Base-by-base conservation (phyloP, 83 land plant genomes). In the Isoetes engelmannii region DNA sequence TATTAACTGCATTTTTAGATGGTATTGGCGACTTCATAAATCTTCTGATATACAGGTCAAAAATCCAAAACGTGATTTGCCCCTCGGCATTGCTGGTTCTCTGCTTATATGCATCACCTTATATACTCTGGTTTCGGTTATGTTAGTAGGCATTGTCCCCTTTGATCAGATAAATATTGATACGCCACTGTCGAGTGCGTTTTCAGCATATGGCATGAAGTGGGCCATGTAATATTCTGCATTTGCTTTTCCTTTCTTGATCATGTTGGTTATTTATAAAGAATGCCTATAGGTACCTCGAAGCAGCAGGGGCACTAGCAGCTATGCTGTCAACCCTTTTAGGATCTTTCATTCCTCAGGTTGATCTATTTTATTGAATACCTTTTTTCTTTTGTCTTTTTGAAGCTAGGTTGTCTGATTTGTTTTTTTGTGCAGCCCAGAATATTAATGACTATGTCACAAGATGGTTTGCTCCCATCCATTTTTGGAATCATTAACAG, bases 51-150 rank as follows among this genome's bases (percentile, higher is more conserved):
- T 51, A 3, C 62, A 59, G 62, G 62, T 59, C 3, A 59, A 59
- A 59, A 59, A 59, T 42, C 62, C 62, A 59, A 20, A 59, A 12
- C 28, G 18, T 59, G 62, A 59, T 59, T 42, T 59, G 18, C 62
- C 62, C 8, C 3, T 59, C 4, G 62, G 62, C 8, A 59, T 59
- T 19, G 62, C 28, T 12, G 28, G 18, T 59, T 18, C 62, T 12
- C 19, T 59, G 1, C 20, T 59, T 7, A 18, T 59, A 12, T 59
- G 62, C 20, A 37, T 42, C 10, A 59, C 28, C 62, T 59, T 59
- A 18, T 59, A 59, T 42, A 59, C 28, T 18, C 28, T 42, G 10
- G 62, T 59, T 18, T 59, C 62, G 8, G 62, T 42, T 18, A 37
- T 59, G 28, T 8, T 59, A 8, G 62, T 59, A 8, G 62, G 62